Base-by-base conservation (phyloP, 306 rosid species). In the Ormosia semicastrata region DNA sequence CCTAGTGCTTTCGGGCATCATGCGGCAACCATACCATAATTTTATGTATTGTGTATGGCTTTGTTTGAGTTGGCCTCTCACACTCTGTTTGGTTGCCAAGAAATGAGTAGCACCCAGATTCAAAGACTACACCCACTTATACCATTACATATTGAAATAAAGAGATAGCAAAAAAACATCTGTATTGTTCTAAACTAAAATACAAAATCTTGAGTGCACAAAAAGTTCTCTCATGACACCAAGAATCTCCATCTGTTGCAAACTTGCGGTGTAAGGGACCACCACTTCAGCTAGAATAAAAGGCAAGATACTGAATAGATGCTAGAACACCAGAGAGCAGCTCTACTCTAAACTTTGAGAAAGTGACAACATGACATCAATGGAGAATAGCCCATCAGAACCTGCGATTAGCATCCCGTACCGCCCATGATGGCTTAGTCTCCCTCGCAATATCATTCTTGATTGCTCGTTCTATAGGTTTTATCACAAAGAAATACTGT, bases 401-500 rank as follows among this genome's bases (percentile, higher is more conserved):
- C 68, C 46, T 73, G 39, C 34, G 59, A 17, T 54, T 18, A 43
- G 70, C 47, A 71, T 90, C 92, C 9, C 84, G 79, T 44, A 39
- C 17, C 82, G 89, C 95, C 94, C 95, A 91, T 12, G 91, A 79
- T 13, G 88, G 90, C 79, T 83, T 91, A 53, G 84, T 79, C 86
- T 89, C 96, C 54, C 44, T 84, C 2, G 86, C 82, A 66, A 89
- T 81, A 76, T 93, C 97, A 1, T 64, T 67, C 86, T 64, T 81
- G 84, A 93, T 93, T 67, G 83, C 87, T 5, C 86, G 81, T 71
- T 91, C 85, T 49, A 93, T 93, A 5, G 94, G 91, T 81, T 91
- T 91, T 4, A 93, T 71, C 24, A 76, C 83, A 46, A 89, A 81
- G 83, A 93, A 82, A 87, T 18, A 89, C 93, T 90, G 81, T 77